Percentiles rank a stretch among this genome's conserved stretches.
phyloP scores from a whole-genome alignment of 371 early-diverging fungal genomes.

The Entomophthora muscae region DNA sequence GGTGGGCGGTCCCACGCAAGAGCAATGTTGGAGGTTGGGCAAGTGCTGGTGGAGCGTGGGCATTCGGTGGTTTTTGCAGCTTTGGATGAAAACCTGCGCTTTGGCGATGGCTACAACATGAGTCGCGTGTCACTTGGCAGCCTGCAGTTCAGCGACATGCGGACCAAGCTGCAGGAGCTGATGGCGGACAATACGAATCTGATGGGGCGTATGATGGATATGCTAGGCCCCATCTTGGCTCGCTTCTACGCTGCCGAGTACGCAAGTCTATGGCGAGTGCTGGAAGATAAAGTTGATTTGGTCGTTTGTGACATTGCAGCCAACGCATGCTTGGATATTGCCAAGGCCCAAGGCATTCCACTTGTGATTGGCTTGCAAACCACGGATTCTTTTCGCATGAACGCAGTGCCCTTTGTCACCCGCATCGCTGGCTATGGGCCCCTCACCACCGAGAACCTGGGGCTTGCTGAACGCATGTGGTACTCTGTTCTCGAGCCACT shows the following conservation, averaged over 20 bases:
- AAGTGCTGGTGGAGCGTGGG: not conserved
- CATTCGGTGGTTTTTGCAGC: not conserved
- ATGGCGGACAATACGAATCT: too few species aligned
- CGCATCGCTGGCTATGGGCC: not conserved
- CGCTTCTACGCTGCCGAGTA: too few species aligned
- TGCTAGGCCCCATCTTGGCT: too few species aligned
- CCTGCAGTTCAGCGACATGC: too few species aligned
- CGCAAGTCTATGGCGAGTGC: too few species aligned
- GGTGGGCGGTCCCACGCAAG: not conserved
- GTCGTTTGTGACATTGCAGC: slow-evolving; percentile 8
- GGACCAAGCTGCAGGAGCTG: too few species aligned
- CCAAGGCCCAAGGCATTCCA: not conserved
- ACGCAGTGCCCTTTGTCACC: not conserved
- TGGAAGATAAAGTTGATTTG: not conserved
- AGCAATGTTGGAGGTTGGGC: not conserved
- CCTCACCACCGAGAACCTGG: not conserved
- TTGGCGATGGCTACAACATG: not conserved
- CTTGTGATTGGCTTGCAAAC: not conserved
- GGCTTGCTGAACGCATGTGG: not conserved
- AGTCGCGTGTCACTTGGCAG: too few species aligned
- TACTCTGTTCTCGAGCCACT: not conserved
- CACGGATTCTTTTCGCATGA: not conserved
- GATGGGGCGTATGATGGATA: too few species aligned
- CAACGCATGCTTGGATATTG: slow-evolving; percentile 3
- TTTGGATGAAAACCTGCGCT: not conserved